Conservation (phyloP, 2,329 filamentous ascomycete species). For the Xylariomycetidae sp. region DNA sequence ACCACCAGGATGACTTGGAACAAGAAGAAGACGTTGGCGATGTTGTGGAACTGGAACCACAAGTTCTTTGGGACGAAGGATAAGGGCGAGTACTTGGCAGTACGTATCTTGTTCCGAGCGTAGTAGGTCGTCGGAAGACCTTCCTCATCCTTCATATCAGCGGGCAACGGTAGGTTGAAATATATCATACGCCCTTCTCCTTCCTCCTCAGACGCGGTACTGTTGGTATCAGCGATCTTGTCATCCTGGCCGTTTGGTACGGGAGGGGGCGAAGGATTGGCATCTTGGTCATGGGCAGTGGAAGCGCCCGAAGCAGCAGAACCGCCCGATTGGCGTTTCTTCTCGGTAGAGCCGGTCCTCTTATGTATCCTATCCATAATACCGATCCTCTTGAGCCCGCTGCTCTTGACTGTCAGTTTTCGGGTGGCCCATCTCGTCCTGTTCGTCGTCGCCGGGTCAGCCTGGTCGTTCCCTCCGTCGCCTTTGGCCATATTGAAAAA, state of each 20-base stretch:
- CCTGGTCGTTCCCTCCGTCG: conserved; percentile 18
- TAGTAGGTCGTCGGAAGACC: conserved; percentile 68
- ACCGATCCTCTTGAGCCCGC: conserved; percentile 73
- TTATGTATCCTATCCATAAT: conserved; percentile 73
- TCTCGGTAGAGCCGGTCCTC: conserved; percentile 58
- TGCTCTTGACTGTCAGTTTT: conserved; percentile 71
- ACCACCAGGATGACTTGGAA: conserved; percentile 93
- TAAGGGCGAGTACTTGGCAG: conserved; percentile 92
- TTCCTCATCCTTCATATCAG: conserved; percentile 71
- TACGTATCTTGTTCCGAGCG: conserved; percentile 93
- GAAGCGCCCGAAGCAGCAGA: conserved; percentile 21
- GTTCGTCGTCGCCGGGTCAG: conserved; percentile 56
- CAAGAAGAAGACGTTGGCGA: conserved; percentile 97
- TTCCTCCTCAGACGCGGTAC: conserved; percentile 33
- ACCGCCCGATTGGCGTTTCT: conserved; percentile 52
- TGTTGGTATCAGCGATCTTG: conserved; percentile 32
- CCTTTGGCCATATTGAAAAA: conserved; percentile 32
- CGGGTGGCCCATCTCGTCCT: conserved; percentile 96
- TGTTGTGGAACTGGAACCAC: conserved; percentile 97
- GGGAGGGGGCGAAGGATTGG: too few relatives aligned
- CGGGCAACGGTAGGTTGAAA: conserved; percentile 80
- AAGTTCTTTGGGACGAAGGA: conserved; percentile 96
- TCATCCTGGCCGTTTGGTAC: conserved; percentile 30
- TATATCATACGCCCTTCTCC: conserved; percentile 59
- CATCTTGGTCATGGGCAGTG: conserved; percentile 23